Conservation (phyloP, 179 eudicot species). For the Silene coronaria region DNA sequence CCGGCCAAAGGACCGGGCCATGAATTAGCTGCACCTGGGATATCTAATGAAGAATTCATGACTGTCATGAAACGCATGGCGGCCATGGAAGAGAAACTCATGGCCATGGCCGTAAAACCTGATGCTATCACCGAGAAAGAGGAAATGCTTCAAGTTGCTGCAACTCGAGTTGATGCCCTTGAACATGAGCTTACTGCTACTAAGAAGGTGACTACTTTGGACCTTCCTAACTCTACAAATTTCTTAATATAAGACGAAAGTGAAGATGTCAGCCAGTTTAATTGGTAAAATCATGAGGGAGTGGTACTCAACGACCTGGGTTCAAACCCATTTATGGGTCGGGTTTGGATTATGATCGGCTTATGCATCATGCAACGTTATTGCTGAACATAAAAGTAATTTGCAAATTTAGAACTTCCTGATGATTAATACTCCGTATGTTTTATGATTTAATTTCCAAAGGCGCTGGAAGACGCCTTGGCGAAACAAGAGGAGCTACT, state of each 20-base stretch:
- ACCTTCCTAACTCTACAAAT: too few relatives aligned
- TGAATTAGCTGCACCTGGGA: constrained; percentile 32
- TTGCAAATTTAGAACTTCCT: neutral
- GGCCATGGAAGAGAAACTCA: constrained; percentile 61
- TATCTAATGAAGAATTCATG: constrained; percentile 49
- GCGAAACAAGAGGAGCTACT: constrained; percentile 62
- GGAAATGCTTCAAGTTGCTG: constrained; percentile 55
- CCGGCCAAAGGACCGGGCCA: constrained; percentile 30
- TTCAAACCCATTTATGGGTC: too few relatives aligned
- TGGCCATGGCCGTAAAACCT: constrained; percentile 48
- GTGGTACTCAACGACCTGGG: too few relatives aligned
- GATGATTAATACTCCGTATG: neutral
- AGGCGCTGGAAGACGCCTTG: constrained; percentile 80
- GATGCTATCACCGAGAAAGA: constrained; percentile 61
- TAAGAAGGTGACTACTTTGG: constrained; percentile 42
- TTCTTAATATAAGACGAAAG: neutral
- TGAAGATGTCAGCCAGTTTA: too few relatives aligned
- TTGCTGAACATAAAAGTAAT: too few relatives aligned
- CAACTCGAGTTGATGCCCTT: constrained; percentile 52
- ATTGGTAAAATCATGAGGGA: too few relatives aligned
- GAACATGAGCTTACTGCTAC: constrained; percentile 63
- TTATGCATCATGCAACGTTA: too few relatives aligned
- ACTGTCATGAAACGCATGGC: constrained; percentile 64
- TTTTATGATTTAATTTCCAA: neutral
- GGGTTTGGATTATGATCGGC: too few relatives aligned